Conservation (phyloP, 345 rosid genomes). For the Bretschneidera sinensis region DNA sequence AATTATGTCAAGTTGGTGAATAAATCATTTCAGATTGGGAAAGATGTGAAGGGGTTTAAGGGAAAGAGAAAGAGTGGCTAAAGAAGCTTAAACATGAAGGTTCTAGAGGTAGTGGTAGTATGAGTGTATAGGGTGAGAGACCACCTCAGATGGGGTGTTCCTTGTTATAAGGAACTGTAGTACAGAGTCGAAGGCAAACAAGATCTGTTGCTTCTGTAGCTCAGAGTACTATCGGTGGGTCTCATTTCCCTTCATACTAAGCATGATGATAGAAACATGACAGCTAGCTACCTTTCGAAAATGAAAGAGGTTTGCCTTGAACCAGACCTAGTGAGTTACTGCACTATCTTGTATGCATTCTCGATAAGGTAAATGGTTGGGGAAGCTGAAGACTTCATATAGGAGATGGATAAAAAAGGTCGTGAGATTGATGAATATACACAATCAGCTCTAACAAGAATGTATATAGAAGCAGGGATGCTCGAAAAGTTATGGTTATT, state of each 20-base stretch:
- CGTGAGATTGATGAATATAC: slow-evolving; percentile 83
- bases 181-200: too few relatives aligned
- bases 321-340: slow-evolving; percentile 80
- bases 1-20: too few relatives aligned
- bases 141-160: too few relatives aligned
- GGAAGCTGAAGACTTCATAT: slow-evolving; percentile 64
- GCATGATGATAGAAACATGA: slow-evolving; percentile 52
- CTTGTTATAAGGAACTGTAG: too few relatives aligned
- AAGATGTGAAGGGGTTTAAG: too few relatives aligned
- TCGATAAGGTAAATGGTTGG: slow-evolving; percentile 72
- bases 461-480: slow-evolving; percentile 78
- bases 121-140: too few relatives aligned
- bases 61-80: too few relatives aligned
- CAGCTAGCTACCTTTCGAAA: slow-evolving; percentile 48
- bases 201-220: too few relatives aligned
- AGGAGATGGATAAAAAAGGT: slow-evolving; percentile 60
- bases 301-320: slow-evolving; percentile 61
- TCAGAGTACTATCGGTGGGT: too few relatives aligned
- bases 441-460: slow-evolving; percentile 79
- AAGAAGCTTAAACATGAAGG: too few relatives aligned
- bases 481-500: slow-evolving; percentile 75
- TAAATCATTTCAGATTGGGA: too few relatives aligned
- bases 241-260: slow-evolving; percentile 74
- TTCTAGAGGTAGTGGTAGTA: too few relatives aligned
- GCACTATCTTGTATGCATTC: slow-evolving; percentile 76